Evolutionary conservation across 805 yeast species (phyloP), one percentile per base, ranked within the genome.

Genomic region (Blastobotrys robertii): DNA sequence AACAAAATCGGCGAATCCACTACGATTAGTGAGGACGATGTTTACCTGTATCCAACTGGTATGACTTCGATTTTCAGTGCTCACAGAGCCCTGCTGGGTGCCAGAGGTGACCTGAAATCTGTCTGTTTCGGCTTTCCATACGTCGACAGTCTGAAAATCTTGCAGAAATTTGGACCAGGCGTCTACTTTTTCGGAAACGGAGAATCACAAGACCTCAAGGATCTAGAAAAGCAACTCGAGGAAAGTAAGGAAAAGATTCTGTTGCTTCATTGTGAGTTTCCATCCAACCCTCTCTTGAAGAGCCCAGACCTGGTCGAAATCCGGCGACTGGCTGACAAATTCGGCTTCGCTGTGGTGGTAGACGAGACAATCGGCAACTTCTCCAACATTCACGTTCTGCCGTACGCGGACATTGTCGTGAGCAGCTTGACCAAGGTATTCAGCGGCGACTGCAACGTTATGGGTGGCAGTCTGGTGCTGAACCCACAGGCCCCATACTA

Each of bases 351-450:
- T 11, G 77, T 92, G 30, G 84, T 84, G 13, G 81, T 92, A 33
- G 98, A 92, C 64, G 98, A 92, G 57, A 90, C 97, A 1, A 83
- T 88, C 16, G 97, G 97, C n/a, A 92, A 92, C 55, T 81, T 86
- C 56, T 70, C 83, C 47, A 92, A 92, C 62, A 73, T 87, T 39
- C 83, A 85, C 51, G 83, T 83, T 3, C 68, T 86, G 44, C 82
- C 85, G 14, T 82, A 76, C 58, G 80, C 84, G 12, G 98, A 92
- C 62, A 73, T 88, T 39, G 82, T 84, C 11, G 92, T 81, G 30
- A 76, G 90, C 28, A 84, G 95, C 6, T 69, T 92, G 48, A 88
- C 97, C 7, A 92, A 92, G 60, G 83, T 88, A 12, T 92, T 92
- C 59, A 79, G 88, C 31, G 97, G 97, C 16, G 96, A 86, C 59